phyloP scores from a whole-genome alignment of 441 rosid species.

The Breynia disticha region DNA sequence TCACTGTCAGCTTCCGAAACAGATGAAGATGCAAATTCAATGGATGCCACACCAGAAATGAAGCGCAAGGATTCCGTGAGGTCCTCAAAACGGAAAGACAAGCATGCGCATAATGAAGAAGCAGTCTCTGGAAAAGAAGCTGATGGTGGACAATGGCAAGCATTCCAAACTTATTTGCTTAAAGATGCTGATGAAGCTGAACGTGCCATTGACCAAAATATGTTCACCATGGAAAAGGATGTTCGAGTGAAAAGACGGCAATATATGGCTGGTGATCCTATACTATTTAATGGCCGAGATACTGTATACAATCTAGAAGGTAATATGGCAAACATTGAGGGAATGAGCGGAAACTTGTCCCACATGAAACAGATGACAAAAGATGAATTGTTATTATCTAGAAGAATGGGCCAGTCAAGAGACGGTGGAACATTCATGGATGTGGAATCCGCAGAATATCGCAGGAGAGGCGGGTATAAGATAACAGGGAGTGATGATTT shows the following conservation, averaged over 20 bases:
- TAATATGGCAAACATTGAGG: slow-evolving; percentile 30
- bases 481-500: slow-evolving; percentile 45
- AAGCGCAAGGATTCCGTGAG: slow-evolving; percentile 23
- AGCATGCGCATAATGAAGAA: slow-evolving; percentile 25
- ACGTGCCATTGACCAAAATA: slow-evolving; percentile 27
- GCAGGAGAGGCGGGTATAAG: slow-evolving; percentile 36
- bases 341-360: slow-evolving; percentile 34
- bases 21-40: slow-evolving; percentile 25
- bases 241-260: slow-evolving; percentile 40
- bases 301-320: slow-evolving; percentile 39
- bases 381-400: slow-evolving; percentile 46
- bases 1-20: slow-evolving; percentile 44
- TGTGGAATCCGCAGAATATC: slow-evolving; percentile 33
- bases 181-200: slow-evolving; percentile 73
- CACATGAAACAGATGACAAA: slow-evolving; percentile 37
- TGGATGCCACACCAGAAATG: slow-evolving; percentile 11
- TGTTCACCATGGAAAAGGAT: slow-evolving; percentile 60
- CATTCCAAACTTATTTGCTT: slow-evolving; percentile 71
- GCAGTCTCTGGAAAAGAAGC: slow-evolving; percentile 34
- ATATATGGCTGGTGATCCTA: slow-evolving; percentile 51
- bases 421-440: slow-evolving; percentile 29
- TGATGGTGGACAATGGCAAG: slow-evolving; percentile 79
- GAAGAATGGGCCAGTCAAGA: slow-evolving; percentile 24
- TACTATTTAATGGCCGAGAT: slow-evolving; percentile 36
- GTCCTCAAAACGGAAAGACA: slow-evolving; percentile 31